Conservation (phyloP, 129 eudicot genomes). For the Tagetes erecta region DNA sequence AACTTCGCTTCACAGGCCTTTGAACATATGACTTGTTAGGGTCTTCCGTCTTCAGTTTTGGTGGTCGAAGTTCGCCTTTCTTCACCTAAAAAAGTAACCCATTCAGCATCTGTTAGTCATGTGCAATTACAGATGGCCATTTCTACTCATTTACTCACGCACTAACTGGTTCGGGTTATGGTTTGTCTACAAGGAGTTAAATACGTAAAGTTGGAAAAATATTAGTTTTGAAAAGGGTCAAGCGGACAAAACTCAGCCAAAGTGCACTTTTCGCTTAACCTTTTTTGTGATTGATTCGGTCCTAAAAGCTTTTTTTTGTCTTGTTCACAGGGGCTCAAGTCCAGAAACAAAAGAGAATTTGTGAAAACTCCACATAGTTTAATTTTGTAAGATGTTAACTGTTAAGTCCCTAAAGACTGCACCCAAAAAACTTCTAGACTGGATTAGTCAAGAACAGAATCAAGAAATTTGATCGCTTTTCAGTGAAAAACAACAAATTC, state of each 20-base stretch:
- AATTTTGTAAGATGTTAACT: too few relatives aligned
- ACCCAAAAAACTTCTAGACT: too few relatives aligned
- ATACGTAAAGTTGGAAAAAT: not conserved
- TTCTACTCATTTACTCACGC: not conserved
- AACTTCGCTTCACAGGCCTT: constrained; percentile 90
- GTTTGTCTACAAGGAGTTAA: not conserved
- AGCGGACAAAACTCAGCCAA: not conserved
- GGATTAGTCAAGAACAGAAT: too few relatives aligned
- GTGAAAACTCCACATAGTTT: too few relatives aligned
- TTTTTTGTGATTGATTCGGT: not conserved
- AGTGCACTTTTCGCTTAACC: not conserved
- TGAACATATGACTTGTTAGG: constrained; percentile 96
- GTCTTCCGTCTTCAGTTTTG: constrained; percentile 96
- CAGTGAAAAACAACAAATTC: too few relatives aligned
- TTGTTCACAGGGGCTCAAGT: too few relatives aligned
- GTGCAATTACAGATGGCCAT: not conserved
- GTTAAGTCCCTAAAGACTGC: too few relatives aligned
- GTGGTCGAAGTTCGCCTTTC: constrained; percentile 95
- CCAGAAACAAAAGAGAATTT: too few relatives aligned
- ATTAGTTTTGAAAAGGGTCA: not conserved
- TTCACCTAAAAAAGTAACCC: constrained; percentile 52
- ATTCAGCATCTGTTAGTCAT: not conserved
- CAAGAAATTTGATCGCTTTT: too few relatives aligned
- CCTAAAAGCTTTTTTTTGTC: not conserved
- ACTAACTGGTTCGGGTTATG: not conserved